Evolutionary conservation across 2,329 filamentous ascomycete genomes (phyloP).

Genomic region (Dactylellina sp.): DNA sequence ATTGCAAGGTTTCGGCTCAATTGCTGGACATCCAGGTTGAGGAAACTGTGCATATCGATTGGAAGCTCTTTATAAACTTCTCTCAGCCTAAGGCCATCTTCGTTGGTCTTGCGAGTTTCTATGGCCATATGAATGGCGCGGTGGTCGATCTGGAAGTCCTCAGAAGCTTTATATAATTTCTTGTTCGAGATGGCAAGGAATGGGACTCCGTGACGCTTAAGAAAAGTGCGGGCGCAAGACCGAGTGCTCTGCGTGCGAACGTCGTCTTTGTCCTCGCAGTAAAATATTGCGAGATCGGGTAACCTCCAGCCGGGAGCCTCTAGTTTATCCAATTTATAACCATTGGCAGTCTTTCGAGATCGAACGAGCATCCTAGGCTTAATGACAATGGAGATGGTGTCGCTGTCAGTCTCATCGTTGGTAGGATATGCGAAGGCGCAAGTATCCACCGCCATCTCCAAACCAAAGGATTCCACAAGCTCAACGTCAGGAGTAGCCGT

Average conservation of each 20-base stretch:
- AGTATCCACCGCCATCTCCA: conserved; percentile 68
- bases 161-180: conserved; percentile 63
- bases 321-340: conserved; percentile 62
- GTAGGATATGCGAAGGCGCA: conserved; percentile 64
- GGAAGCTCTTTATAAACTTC: conserved; percentile 65
- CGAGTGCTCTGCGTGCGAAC: conserved; percentile 62
- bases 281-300: conserved; percentile 68
- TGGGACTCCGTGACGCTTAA: conserved; percentile 67
- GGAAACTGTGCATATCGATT: conserved; percentile 67
- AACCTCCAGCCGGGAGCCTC: conserved; percentile 66
- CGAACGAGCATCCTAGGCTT: conserved; percentile 50
- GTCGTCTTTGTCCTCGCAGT: conserved; percentile 66
- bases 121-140: conserved; percentile 67
- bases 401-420: conserved; percentile 4
- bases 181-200: conserved; percentile 68
- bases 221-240: conserved; percentile 66
- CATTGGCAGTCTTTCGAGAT: conserved; percentile 58
- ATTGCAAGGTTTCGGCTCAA: conserved; percentile 70
- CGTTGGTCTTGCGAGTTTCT: conserved; percentile 62
- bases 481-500: conserved; percentile 67
- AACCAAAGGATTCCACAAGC: conserved; percentile 68
- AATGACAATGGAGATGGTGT: conserved; percentile 34
- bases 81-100: conserved; percentile 57
- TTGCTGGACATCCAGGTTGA: conserved; percentile 68
- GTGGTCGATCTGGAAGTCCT: conserved; percentile 64